These are phyloP conservation scores for Macaranga tanarius DNA, from an alignment of 441 rosid species.

Conservation along the genomic window DNA sequence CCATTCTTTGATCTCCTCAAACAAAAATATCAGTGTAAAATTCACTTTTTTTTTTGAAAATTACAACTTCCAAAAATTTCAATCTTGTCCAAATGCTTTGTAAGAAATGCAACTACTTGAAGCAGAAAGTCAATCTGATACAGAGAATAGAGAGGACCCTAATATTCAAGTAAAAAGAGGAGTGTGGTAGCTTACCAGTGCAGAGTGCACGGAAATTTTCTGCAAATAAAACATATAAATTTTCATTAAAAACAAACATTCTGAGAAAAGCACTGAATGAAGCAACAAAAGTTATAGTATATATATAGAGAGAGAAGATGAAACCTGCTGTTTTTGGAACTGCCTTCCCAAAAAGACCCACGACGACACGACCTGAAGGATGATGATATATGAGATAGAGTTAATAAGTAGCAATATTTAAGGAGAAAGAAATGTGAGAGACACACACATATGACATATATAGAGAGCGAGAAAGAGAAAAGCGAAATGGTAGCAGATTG, in stretches of 20 bases:
- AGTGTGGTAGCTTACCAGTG: constrained; percentile 85
- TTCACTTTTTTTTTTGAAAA: background rate
- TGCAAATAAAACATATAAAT: constrained; percentile 31
- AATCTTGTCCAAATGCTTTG: background rate
- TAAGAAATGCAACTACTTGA: background rate
- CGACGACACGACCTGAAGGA: constrained; percentile 66
- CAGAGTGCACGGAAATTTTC: constrained; percentile 94
- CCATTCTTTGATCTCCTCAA: background rate
- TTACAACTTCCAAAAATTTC: background rate
- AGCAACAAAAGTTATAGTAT: too few relatives aligned
- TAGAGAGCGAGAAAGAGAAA: too few relatives aligned
- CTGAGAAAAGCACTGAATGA: background rate
- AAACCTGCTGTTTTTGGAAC: constrained; percentile 65
- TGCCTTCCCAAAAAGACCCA: constrained; percentile 73
- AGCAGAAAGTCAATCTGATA: background rate
- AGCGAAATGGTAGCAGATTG: too few relatives aligned
- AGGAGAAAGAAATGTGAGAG: too few relatives aligned
- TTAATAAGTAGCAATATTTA: too few relatives aligned
- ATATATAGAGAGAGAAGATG: constrained; percentile 5
- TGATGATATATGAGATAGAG: background rate
- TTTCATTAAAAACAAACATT: constrained; percentile 15
- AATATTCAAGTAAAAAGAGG: constrained; percentile 12
- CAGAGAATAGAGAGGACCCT: background rate
- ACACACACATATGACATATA: too few relatives aligned
- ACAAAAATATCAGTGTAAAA: too few relatives aligned